Evolutionary conservation across 352 stramenopile species (phyloP), one percentile per base, ranked within the genome.

Genomic region (Globisporangium yorkense): DNA sequence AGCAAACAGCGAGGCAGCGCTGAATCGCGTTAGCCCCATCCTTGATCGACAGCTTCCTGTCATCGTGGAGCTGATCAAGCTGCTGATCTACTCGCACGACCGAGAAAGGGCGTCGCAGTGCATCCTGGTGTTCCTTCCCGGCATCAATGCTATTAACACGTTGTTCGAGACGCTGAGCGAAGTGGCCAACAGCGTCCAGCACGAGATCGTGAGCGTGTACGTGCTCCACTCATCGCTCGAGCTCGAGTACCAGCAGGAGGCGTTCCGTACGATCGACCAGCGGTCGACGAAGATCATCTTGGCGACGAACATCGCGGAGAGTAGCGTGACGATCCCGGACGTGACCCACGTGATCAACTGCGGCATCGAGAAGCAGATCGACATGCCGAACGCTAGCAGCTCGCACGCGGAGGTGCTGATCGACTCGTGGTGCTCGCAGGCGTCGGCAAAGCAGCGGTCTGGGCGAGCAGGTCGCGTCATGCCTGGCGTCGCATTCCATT

Each of bases 281-380:
- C 62, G 60, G 45, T 77, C 79, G 8, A 87, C 77, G 5, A 98
- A 98, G 66, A 89, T 98, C n/a, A 94, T 98, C 50, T 75, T 98
- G 58, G 86, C 92, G 15, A 99, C 96, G 0, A 99, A 98, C 62
- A 97, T 99, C 62, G 96, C 96, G 4, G 97, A 99, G 65, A 98
- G 92, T 54, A 98, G 89, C 47, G 84, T 99, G 5, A 99, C 97
- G 3, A 97, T 99, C 24, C 94, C 96, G 5, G 86, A 95, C 57
- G 92, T 99, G 15, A 93, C 83, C 5, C 84, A 95, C 51, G 84
- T 95, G 31, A 92, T 95, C 59, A 93, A 93, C 57, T 89, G 76
- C 47, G 83, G 80, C 5, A 78, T 93, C 57, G 85, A 92, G 51
- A 93, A 93, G 60, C 83, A 92, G 54, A 90, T 92, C 29, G 73